Base-by-base conservation (phyloP, 805 yeast species). In the Yarrowia porcina region DNA sequence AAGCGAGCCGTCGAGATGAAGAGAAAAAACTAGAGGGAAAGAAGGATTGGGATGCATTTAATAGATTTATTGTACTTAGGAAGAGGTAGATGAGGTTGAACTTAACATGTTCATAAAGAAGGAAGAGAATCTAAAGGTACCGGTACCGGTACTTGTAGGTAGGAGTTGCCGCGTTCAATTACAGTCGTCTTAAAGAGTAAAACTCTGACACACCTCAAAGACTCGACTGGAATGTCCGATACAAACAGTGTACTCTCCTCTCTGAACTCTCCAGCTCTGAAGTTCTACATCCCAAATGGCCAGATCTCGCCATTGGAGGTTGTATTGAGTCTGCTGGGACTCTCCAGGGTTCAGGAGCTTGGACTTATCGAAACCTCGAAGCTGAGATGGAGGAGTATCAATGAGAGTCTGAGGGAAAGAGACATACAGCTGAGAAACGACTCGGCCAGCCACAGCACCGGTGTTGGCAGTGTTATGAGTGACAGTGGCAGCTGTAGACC, bases 1-100 rank as follows among this genome's bases (percentile, higher is more conserved):
- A 93, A 93, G 75, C 83, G 84, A 64, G 99, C 98, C 0, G 75
- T 94, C 64, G 96, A 90, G 71, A 78, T 89, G 44, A 52, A 52
- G 59, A 21, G 44, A 17, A 36, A 35, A 35, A 52, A 52, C 13
- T 52, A 36, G 33, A 32, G 27, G 30, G 41, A 15, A 15, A 27
- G 33, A 12, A 17, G 23, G 33, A 27, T 18, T 23, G 49, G 47
- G 33, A 44, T 44, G 49, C 49, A 44, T 41, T 41, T 44, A 45
- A 45, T 45, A 45, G 36, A 45, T 45, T 42, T n/a, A n/a, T n/a
- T n/a, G n/a, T n/a, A n/a, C n/a, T n/a, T n/a, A n/a, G n/a, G n/a
- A n/a, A n/a, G n/a, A n/a, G n/a, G n/a, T n/a, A n/a, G n/a, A n/a
- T n/a, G n/a, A n/a, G n/a, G n/a, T n/a, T n/a, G n/a, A n/a, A n/a